phyloP scores from a whole-genome alignment of 2,329 filamentous ascomycete genomes.

The Penicillium sp. region DNA sequence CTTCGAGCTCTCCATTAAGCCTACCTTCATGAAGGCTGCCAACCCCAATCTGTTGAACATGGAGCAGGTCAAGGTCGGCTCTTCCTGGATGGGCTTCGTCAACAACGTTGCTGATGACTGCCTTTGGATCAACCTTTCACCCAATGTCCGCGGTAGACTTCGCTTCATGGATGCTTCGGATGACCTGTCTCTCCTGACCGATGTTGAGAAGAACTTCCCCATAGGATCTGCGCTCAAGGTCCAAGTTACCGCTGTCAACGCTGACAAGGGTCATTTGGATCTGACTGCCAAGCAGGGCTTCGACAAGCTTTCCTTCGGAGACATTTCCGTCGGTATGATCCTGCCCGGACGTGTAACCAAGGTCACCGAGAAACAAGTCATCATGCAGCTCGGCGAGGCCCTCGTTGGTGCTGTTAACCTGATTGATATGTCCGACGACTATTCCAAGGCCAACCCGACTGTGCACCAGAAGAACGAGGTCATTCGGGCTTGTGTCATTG shows the following conservation, averaged over 20 bases:
- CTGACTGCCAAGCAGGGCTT: slow-evolving; percentile 71
- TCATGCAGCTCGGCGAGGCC: slow-evolving; percentile 79
- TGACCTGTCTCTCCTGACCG: slow-evolving; percentile 73
- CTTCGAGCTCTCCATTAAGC: slow-evolving; percentile 82
- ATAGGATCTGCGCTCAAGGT: slow-evolving; percentile 84
- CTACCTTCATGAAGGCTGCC: slow-evolving; percentile 52
- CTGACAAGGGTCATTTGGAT: slow-evolving; percentile 72
- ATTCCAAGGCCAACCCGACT: slow-evolving; percentile 71
- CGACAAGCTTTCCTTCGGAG: slow-evolving; percentile 64
- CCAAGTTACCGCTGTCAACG: slow-evolving; percentile 71
- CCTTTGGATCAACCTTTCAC: slow-evolving; percentile 88
- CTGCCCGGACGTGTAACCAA: slow-evolving; percentile 82
- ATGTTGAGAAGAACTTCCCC: slow-evolving; percentile 78
- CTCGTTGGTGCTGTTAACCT: slow-evolving; percentile 78
- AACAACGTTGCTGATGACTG: slow-evolving; percentile 81
- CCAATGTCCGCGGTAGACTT: slow-evolving; percentile 81
- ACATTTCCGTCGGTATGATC: slow-evolving; percentile 74
- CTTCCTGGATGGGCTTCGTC: slow-evolving; percentile 75
- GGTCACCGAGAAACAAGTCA: slow-evolving; percentile 75
- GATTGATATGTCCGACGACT: slow-evolving; percentile 83
- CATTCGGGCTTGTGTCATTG: slow-evolving; percentile 79
- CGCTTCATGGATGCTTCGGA: slow-evolving; percentile 81
- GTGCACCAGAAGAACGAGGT: slow-evolving; percentile 81
- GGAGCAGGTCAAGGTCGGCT: slow-evolving; percentile 69
- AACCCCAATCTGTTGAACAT: slow-evolving; percentile 66